phyloP scores from a whole-genome alignment of 164 flowering plant species.

The Echeveria elegans region DNA sequence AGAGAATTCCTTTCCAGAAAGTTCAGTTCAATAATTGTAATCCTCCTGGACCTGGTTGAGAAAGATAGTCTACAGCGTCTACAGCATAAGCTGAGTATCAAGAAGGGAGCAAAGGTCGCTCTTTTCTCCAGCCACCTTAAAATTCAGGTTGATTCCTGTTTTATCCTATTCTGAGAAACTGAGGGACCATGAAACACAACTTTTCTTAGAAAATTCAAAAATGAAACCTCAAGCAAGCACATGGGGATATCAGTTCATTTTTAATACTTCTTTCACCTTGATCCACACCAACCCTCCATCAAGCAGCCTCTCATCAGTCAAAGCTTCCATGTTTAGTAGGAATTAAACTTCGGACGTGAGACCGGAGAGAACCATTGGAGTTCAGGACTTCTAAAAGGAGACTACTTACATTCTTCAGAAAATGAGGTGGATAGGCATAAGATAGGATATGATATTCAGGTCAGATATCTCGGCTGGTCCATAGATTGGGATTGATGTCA shows the following conservation, averaged over 20 bases:
- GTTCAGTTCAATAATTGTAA: too few species aligned
- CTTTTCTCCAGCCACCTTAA: neutral
- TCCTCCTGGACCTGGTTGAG: too few species aligned
- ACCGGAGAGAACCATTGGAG: too few species aligned
- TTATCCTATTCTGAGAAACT: neutral
- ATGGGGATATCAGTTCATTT: neutral
- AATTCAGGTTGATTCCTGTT: neutral
- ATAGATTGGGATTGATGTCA: neutral
- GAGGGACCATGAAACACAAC: neutral
- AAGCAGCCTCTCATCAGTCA: neutral
- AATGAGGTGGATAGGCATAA: too few species aligned
- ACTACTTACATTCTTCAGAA: neutral
- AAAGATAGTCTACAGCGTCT: too few species aligned
- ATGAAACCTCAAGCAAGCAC: slow-evolving; percentile 1
- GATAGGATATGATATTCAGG: neutral
- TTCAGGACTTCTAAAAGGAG: neutral
- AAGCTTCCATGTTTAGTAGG: neutral
- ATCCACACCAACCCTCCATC: neutral
- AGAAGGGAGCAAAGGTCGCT: neutral
- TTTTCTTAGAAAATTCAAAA: neutral
- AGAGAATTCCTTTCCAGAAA: neutral
- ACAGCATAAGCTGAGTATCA: neutral
- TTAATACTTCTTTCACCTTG: too few species aligned
- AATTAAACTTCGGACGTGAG: neutral
- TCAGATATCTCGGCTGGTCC: neutral